Percentiles rank a stretch among this genome's conserved stretches.
Evolutionary conservation across 2,329 filamentous ascomycete genomes (phyloP).

Genomic region (Diaporthe longicolla): DNA sequence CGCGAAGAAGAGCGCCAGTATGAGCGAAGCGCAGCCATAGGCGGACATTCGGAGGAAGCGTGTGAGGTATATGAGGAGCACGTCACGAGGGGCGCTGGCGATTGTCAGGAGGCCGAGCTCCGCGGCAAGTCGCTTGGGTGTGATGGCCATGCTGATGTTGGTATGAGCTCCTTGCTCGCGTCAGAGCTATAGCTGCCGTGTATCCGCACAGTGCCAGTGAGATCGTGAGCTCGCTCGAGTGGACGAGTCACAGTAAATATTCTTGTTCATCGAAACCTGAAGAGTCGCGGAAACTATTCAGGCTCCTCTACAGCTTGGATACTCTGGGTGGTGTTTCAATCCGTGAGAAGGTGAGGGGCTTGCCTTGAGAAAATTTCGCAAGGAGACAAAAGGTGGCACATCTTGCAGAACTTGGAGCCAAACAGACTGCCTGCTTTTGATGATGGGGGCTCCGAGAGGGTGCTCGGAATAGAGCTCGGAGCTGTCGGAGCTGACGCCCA

Average conservation of each 20-base stretch:
- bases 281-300: background rate
- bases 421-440: background rate
- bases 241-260: background rate
- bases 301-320: background rate
- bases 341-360: background rate
- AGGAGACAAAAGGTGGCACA: background rate
- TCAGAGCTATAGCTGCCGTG: background rate
- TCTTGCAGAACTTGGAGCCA: background rate
- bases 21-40: constrained; percentile 71
- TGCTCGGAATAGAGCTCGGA: constrained; percentile 6
- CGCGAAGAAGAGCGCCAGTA: constrained; percentile 70
- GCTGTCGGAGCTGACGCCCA: background rate
- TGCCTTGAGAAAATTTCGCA: background rate
- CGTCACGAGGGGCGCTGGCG: constrained; percentile 59
- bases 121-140: constrained; percentile 40
- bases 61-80: constrained; percentile 70
- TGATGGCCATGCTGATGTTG: constrained; percentile 31
- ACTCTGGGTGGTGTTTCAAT: background rate
- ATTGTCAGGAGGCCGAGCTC: constrained; percentile 64
- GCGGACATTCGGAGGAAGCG: constrained; percentile 75
- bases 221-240: background rate
- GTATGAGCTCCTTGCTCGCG: background rate
- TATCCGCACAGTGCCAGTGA: background rate
- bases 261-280: background rate
- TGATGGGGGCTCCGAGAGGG: background rate